These are phyloP conservation scores for Marasmius oreades DNA, from an alignment of 1,284 basidiomycete species.

Conservation along the genomic window DNA sequence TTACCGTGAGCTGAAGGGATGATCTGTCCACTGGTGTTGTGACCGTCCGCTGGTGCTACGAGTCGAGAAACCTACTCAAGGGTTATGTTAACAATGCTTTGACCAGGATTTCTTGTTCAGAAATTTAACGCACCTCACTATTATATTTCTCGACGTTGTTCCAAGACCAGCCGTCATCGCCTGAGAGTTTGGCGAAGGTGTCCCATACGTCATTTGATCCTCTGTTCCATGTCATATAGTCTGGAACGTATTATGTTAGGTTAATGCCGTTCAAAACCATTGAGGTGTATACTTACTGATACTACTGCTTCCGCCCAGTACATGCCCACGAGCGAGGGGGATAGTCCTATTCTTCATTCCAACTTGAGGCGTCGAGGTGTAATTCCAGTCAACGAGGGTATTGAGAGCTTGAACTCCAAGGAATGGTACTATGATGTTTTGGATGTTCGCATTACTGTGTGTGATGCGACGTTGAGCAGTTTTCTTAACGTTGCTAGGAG, in stretches of 20 bases:
- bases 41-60: conserved; percentile 17
- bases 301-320: conserved; percentile 2
- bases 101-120: neutral
- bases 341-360: conserved; percentile 1
- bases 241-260: too few species aligned
- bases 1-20: conserved; percentile 17
- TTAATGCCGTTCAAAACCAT: too few species aligned
- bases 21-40: conserved; percentile 16
- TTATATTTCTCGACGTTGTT: conserved; percentile 18
- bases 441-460: neutral
- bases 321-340: neutral
- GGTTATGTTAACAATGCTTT: neutral
- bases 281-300: conserved; percentile 2
- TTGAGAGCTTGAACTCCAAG: neutral
- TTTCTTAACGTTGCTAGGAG: neutral
- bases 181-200: conserved; percentile 20
- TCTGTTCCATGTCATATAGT: conserved; percentile 23
- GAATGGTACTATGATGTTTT: neutral
- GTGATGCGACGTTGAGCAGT: neutral
- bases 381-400: conserved; percentile 3
- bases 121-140: conserved; percentile 16
- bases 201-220: conserved; percentile 27
- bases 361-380: conserved; percentile 1
- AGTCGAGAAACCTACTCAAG: conserved; percentile 12
- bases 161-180: conserved; percentile 28